Evolutionary conservation across 2,329 filamentous ascomycete genomes (phyloP), one percentile per base, ranked within the genome.

Genomic region (Botryotinia calthae): DNA sequence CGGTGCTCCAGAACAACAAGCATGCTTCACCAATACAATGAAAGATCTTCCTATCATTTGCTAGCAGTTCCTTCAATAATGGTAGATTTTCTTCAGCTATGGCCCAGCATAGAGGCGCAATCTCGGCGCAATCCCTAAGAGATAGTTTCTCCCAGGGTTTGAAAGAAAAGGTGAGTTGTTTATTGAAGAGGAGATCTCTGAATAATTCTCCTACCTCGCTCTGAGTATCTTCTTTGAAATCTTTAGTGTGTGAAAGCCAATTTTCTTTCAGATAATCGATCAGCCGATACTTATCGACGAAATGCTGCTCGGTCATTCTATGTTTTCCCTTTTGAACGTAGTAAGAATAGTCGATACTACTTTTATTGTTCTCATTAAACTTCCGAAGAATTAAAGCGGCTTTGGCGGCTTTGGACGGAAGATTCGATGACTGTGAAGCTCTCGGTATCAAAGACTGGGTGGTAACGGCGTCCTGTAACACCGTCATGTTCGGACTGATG

Each of bases 161-260:
- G 46, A 48, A 0, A 2, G 48, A 51, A 4, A n/a, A 51, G 12
- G 12, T n/a, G 48, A n/a, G 25, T 16, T n/a, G 12, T 54, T 54
- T n/a, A 0, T 3, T 54, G 2, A 54, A 54, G 48, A 54, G 48
- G 0, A 54, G 2, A 1, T 16, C n/a, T n/a, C 3, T 0, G 48
- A 54, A 54, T 0, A 8, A 54, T 3, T 16, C 48, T 0, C 48
- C 5, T n/a, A 54, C 14, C 5, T n/a, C 46, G 4, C 4, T 44
- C 42, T 0, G 1, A 18, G 7, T 54, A 0, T n/a, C 48, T 2
- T 7, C 25, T 54, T 25, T 54, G 12, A 54, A n/a, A 0, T 54
- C 48, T n/a, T 54, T 54, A 7, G 48, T 54, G 48, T 54, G 25
- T 7, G 48, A 54, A 54, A 54, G 12, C 48, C 48, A 54, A n/a